phyloP scores from a whole-genome alignment of 768 basidiomycete species.

The Tricholoma flavovirens region DNA sequence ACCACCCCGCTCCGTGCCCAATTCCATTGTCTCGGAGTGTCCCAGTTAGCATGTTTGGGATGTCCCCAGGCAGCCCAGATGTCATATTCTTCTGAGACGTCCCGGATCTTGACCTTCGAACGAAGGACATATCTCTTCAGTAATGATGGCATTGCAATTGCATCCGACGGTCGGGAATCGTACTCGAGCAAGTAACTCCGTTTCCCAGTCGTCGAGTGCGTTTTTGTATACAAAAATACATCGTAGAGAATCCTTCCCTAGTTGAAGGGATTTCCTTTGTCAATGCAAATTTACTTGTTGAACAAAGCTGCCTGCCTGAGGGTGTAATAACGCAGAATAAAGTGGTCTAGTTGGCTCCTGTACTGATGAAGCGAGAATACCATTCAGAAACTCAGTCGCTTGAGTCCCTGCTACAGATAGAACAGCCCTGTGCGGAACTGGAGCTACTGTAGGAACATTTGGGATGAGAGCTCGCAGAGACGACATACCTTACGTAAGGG shows the following conservation, averaged over 20 bases:
- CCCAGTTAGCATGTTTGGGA: conserved; percentile 16
- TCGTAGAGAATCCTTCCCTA: conserved; percentile 91
- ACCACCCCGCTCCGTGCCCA: conserved; percentile 68
- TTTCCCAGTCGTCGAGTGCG: conserved; percentile 31
- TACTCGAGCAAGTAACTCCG: conserved; percentile 67
- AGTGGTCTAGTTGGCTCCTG: conserved; percentile 41
- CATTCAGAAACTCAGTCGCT: conserved; percentile 77
- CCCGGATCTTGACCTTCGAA: conserved; percentile 79
- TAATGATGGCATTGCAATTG: conserved; percentile 55
- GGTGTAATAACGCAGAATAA: conserved; percentile 72
- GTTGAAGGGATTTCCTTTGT: conserved; percentile 11
- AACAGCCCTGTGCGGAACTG: conserved; percentile 57
- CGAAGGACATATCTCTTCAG: conserved; percentile 84
- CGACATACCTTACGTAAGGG: conserved; percentile 22
- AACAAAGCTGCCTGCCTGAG: conserved; percentile 51
- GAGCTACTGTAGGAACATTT: conserved; percentile 50
- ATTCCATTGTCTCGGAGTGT: conserved; percentile 34
- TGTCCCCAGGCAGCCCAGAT: conserved; percentile 79
- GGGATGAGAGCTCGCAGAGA: conserved; percentile 39
- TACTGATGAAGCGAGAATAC: conserved; percentile 54
- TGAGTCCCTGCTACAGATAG: conserved; percentile 79
- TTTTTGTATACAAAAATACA: conserved; percentile 71
- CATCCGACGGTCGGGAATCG: conserved; percentile 55
- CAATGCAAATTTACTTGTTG: conserved; percentile 4
- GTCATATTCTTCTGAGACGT: conserved; percentile 73